These are phyloP conservation scores for Jacaranda mimosifolia DNA, from an alignment of 257 asterid species.

Conservation along the genomic window DNA sequence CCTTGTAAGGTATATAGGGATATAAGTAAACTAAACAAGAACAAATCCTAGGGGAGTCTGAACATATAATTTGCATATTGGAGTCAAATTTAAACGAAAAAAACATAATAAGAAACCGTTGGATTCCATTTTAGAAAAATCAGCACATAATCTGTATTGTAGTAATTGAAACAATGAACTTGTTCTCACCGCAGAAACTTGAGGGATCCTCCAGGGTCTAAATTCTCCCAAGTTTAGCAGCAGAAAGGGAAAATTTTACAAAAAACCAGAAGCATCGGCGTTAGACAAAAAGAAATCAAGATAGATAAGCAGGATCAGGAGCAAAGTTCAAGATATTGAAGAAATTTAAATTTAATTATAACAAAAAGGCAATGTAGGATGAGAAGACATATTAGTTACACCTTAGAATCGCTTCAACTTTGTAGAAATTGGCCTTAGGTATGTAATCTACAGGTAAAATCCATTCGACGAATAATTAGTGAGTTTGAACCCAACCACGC, in stretches of 20 bases:
- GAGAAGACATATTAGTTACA: conserved; percentile 12
- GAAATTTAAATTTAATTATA: too few species aligned
- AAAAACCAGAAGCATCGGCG: conserved; percentile 20
- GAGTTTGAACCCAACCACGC: background rate
- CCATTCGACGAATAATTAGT: conserved; percentile 36
- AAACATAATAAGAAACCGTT: too few species aligned
- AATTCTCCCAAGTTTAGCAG: conserved; percentile 41
- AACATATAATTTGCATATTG: background rate
- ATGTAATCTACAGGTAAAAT: conserved; percentile 52
- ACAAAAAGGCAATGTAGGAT: background rate
- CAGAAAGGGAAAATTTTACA: conserved; percentile 24
- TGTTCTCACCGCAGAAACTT: conserved; percentile 87
- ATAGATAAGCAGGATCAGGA: background rate
- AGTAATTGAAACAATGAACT: conserved; percentile 23
- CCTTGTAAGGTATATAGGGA: background rate
- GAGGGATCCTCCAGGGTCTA: conserved; percentile 95
- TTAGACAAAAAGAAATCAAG: conserved; percentile 21
- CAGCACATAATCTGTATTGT: background rate
- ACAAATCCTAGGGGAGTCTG: background rate
- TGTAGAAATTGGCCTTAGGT: conserved; percentile 84
- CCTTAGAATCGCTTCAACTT: conserved; percentile 96
- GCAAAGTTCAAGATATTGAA: too few species aligned
- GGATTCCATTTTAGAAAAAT: too few species aligned
- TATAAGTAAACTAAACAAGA: background rate
- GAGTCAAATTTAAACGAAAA: background rate